Base-by-base conservation (phyloP, 2,329 filamentous ascomycete genomes). In the Emmonsiellopsis sp. region DNA sequence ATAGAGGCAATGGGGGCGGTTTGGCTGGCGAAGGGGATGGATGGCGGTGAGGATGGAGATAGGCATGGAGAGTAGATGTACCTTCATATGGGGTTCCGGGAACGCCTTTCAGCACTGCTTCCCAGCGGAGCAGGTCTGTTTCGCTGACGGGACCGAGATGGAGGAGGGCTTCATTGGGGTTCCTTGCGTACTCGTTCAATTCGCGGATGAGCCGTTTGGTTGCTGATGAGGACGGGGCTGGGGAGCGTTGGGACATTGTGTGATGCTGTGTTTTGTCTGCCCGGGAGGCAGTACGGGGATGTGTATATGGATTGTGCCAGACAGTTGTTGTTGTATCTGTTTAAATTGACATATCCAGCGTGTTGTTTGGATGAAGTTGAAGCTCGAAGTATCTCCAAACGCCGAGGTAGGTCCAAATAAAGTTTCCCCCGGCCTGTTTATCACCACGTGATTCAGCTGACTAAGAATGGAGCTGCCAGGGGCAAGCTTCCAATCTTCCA, bases 141-240 rank as follows among this genome's bases (percentile, higher is more conserved):
- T 84, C 81, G 58, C 72, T 73, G 35, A 77, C 65, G 2, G 81
- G 81, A 8, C 79, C 78, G 4, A 85, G 76, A 55, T 78, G 75
- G 1, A 79, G 66, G 15, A 83, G 72, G 15, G 75, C 76, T 42
- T 81, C 74, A 54, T 81, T 82, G 2, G 81, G 81, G 20, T 76
- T 73, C 53, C 71, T 72, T 40, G 76, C 69, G 66, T 82, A 82
- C 38, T 77, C 74, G 62, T 79, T 76, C n/a, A 84, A 72, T 67
- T 85, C 82, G 61, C 78, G 78, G 63, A 82, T 73, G 54, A 85
- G 75, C 31, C 82, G 78, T 65, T 83, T 82, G n/a, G 76, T 75
- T 13, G 79, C 73, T 42, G 70, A 62, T 30, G 62, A 42, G 9
- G 61, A 61, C 10, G 60, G 58, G 40, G 62, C 54, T 42, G 56